These are phyloP conservation scores for Grosmannia huntii DNA, from an alignment of 2,329 filamentous ascomycete species.

Conservation along the genomic window DNA sequence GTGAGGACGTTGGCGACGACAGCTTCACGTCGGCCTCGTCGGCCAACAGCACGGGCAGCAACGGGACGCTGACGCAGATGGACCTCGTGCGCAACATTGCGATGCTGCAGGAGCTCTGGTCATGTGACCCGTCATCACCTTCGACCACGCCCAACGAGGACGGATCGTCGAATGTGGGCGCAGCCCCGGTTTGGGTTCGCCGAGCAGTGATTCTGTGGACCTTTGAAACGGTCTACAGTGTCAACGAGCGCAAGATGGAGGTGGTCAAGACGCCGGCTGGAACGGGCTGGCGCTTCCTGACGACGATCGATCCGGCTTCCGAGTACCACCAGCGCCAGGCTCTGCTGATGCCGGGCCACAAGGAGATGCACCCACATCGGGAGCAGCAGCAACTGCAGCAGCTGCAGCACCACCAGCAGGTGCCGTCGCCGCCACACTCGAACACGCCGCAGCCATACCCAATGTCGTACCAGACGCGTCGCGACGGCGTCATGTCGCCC, in stretches of 20 bases:
- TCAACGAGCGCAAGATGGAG: constrained; percentile 28
- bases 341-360: constrained; percentile 17
- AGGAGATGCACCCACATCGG: constrained; percentile 33
- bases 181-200: constrained; percentile 32
- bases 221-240: constrained; percentile 38
- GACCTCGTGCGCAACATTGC: constrained; percentile 47
- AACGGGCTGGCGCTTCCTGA: constrained; percentile 50
- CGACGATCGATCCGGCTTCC: constrained; percentile 46
- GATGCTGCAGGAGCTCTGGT: constrained; percentile 57
- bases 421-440: not conserved
- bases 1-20: constrained; percentile 14
- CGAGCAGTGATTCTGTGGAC: constrained; percentile 51
- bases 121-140: constrained; percentile 28
- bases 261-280: constrained; percentile 36
- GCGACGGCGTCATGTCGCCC: constrained; percentile 40
- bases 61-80: constrained; percentile 28
- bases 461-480: constrained; percentile 12
- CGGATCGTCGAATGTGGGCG: constrained; percentile 1
- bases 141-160: constrained; percentile 6
- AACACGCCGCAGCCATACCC: not conserved
- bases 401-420: not conserved
- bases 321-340: constrained; percentile 40
- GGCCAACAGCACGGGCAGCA: constrained; percentile 13
- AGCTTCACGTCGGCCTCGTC: constrained; percentile 14
- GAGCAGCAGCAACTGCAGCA: constrained; percentile 10